A percentile compares a stretch with the other conserved stretches of the same genome.
These are phyloP conservation scores for Penicillium dipodomyicola DNA, from an alignment of 495 filamentous ascomycete genomes.

Conservation along the genomic window DNA sequence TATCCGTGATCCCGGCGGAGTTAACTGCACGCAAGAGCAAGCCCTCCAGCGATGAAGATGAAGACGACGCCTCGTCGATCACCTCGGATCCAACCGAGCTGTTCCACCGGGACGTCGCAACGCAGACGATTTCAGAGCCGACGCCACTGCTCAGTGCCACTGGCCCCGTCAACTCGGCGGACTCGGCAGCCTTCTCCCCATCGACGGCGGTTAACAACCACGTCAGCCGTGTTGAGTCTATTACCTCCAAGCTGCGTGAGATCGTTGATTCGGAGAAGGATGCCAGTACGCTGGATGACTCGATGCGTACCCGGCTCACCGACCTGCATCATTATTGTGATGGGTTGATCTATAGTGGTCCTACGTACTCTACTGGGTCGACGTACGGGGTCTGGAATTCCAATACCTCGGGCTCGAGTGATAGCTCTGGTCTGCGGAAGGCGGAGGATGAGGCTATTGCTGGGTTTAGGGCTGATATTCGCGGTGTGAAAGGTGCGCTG, in stretches of 20 bases:
- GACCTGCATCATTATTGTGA: conserved; percentile 55
- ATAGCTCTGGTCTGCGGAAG: conserved; percentile 38
- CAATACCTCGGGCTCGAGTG: conserved; percentile 28
- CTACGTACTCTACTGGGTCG: conserved; percentile 29
- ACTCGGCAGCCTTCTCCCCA: conserved; percentile 22
- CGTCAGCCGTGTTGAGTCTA: conserved; percentile 44
- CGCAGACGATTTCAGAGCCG: conserved; percentile 68
- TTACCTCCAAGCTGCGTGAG: conserved; percentile 53
- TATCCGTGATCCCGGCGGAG: conserved; percentile 59
- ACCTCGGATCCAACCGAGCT: conserved; percentile 75
- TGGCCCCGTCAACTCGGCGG: conserved; percentile 11
- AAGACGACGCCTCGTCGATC: conserved; percentile 44
- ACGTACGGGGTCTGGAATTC: conserved; percentile 36
- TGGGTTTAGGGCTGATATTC: conserved; percentile 77
- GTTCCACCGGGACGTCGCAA: conserved; percentile 85
- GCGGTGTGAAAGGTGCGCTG: conserved; percentile 89
- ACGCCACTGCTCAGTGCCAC: conserved; percentile 29
- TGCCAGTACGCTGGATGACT: conserved; percentile 44
- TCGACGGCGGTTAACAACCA: conserved; percentile 35
- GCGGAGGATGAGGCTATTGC: conserved; percentile 73
- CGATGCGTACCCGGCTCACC: conserved; percentile 40
- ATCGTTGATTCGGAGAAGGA: conserved; percentile 49
- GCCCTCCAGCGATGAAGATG: conserved; percentile 35
- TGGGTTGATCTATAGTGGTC: conserved; percentile 47
- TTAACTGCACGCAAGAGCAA: conserved; percentile 26